phyloP scores from a whole-genome alignment of 1,139 yeast genomes.

The Geotrichum reessii region DNA sequence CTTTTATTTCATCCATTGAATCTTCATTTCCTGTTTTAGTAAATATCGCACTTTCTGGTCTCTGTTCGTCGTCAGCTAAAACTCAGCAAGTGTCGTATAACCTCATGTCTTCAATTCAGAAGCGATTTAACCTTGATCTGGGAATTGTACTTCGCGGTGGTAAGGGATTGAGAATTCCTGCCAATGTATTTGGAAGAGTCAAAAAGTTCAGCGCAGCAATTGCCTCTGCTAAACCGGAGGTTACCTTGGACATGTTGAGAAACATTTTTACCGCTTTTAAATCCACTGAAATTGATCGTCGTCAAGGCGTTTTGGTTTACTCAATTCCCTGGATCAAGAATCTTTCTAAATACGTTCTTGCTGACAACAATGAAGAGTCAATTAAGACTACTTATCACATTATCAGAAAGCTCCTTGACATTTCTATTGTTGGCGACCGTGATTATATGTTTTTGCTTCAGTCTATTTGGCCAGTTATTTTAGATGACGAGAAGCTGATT shows the following conservation, averaged over 20 bases:
- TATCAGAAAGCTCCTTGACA: constrained; percentile 56
- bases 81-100: constrained; percentile 62
- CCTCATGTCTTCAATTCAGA: constrained; percentile 58
- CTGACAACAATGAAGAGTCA: constrained; percentile 38
- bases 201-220: constrained; percentile 54
- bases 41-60: constrained; percentile 62
- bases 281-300: constrained; percentile 36
- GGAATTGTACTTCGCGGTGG: constrained; percentile 49
- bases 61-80: constrained; percentile 53
- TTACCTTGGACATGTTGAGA: constrained; percentile 57
- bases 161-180: constrained; percentile 65
- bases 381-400: constrained; percentile 59
- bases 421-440: constrained; percentile 44
- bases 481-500: constrained; percentile 4
- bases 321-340: constrained; percentile 78
- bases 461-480: constrained; percentile 58
- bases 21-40: constrained; percentile 36
- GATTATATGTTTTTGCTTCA: constrained; percentile 48
- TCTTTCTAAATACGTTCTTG: constrained; percentile 48
- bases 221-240: constrained; percentile 51
- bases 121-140: constrained; percentile 55
- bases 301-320: constrained; percentile 47
- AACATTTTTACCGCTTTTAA: constrained; percentile 58
- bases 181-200: constrained; percentile 61
- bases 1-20: constrained; percentile 3